phyloP scores from a whole-genome alignment of 75 land plant genomes.

The Adiantum capillusveneris region DNA sequence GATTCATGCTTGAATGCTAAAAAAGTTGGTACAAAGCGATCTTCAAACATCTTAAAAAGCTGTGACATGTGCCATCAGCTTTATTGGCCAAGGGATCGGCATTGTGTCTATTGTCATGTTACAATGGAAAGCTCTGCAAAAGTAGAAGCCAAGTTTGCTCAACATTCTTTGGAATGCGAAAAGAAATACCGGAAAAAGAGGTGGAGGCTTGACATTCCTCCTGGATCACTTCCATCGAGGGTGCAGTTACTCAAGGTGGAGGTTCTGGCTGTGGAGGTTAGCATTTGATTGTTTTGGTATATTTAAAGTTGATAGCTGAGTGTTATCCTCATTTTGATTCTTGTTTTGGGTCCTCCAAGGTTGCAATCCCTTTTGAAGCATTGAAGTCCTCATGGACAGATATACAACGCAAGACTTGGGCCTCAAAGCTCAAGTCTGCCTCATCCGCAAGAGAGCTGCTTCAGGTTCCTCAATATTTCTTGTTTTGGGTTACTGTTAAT shows the following conservation, averaged over 20 bases:
- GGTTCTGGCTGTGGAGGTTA: constrained; percentile 25
- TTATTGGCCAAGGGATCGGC: constrained; percentile 22
- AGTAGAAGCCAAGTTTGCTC: constrained; percentile 4
- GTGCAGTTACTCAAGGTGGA: constrained; percentile 26
- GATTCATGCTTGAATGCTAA: constrained; percentile 16
- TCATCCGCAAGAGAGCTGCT: constrained; percentile 20
- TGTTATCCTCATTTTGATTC: too few species aligned
- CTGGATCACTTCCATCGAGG: constrained; percentile 21
- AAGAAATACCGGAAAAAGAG: constrained; percentile 7
- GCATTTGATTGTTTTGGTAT: constrained; percentile 1
- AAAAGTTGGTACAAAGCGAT: constrained; percentile 19
- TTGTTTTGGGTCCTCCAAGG: constrained; percentile 11
- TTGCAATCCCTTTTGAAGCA: constrained; percentile 29
- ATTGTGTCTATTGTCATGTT: constrained; percentile 27
- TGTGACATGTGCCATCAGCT: constrained; percentile 34
- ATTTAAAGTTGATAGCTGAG: too few species aligned
- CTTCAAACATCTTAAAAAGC: constrained; percentile 8
- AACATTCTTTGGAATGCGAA: constrained; percentile 24
- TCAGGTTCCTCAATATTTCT: constrained; percentile 14
- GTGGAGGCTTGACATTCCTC: constrained; percentile 6
- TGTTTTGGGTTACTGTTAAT: background rate
- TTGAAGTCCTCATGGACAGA: constrained; percentile 24
- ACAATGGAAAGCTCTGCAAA: constrained; percentile 16
- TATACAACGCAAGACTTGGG: constrained; percentile 23
- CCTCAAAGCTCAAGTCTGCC: constrained; percentile 21